A percentile compares a stretch with the other conserved stretches of the same genome.
Evolutionary conservation across 805 yeast genomes (phyloP).

Genomic region (Isabelozyma rhagii): DNA sequence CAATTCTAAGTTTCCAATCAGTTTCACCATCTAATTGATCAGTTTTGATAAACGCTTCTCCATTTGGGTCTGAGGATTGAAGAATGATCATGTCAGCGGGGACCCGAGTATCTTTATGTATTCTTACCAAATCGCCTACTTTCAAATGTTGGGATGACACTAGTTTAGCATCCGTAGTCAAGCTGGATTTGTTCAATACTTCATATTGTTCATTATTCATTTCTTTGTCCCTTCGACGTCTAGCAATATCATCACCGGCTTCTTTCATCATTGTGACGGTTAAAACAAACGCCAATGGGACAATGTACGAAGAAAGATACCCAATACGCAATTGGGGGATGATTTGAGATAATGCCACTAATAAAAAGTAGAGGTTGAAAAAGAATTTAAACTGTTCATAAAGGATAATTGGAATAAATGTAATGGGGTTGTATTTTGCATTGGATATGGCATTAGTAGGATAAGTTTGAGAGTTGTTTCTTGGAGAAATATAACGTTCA

Average conservation of each 20-base stretch:
- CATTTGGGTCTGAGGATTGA: conserved; percentile 74
- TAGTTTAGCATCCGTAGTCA: conserved; percentile 24
- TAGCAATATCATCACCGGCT: conserved; percentile 87
- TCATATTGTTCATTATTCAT: conserved; percentile 83
- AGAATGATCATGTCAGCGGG: conserved; percentile 92
- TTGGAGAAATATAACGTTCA: conserved; percentile 41
- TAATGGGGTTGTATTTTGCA: conserved; percentile 86
- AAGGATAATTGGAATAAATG: conserved; percentile 83
- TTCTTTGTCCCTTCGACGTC: conserved; percentile 86
- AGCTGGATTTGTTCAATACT: conserved; percentile 42
- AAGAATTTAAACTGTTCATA: conserved; percentile 97
- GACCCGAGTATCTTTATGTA: conserved; percentile 79
- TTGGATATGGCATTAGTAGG: conserved; percentile 84
- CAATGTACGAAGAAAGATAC: conserved; percentile 86
- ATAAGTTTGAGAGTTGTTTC: conserved; percentile 22
- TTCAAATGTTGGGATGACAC: conserved; percentile 56
- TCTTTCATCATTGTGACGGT: conserved; percentile 93
- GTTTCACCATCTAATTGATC: conserved; percentile 99
- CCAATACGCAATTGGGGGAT: conserved; percentile 91
- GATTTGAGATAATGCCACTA: conserved; percentile 92
- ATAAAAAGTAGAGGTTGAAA: conserved; percentile 84
- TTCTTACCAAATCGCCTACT: conserved; percentile 81
- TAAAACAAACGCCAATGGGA: conserved; percentile 90
- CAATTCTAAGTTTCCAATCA: conserved; percentile 92
- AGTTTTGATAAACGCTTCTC: conserved; percentile 91